Conservation (phyloP, 2,329 filamentous ascomycete genomes). For the Fusarium subtropicale region DNA sequence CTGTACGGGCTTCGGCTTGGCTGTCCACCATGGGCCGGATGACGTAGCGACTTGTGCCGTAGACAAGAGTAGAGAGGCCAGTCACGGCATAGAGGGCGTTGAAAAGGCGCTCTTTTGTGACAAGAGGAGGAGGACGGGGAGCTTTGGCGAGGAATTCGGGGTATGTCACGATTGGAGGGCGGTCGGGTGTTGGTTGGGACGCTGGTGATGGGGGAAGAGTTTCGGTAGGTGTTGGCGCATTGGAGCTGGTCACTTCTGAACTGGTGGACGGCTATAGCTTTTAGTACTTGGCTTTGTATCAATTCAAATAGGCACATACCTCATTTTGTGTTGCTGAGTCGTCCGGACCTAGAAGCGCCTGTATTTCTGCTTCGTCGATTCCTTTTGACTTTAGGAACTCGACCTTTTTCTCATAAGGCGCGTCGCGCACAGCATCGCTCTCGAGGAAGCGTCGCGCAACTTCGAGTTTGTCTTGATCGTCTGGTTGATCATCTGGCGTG, state of each 20-base stretch:
- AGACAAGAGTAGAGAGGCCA: slow-evolving; percentile 71
- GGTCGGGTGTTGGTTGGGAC: slow-evolving; percentile 54
- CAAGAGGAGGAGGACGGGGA: slow-evolving; percentile 67
- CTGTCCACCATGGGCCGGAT: slow-evolving; percentile 70
- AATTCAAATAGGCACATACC: slow-evolving; percentile 19
- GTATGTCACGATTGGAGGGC: slow-evolving; percentile 74
- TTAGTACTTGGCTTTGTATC: neutral
- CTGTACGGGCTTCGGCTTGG: slow-evolving; percentile 63
- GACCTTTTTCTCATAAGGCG: slow-evolving; percentile 77
- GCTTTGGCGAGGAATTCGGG: slow-evolving; percentile 74
- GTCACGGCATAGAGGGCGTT: slow-evolving; percentile 69
- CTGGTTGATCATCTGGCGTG: slow-evolving; percentile 16
- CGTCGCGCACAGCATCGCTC: slow-evolving; percentile 76
- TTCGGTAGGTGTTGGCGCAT: slow-evolving; percentile 32
- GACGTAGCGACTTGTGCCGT: slow-evolving; percentile 77
- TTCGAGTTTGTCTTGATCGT: slow-evolving; percentile 56
- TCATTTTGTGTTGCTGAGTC: slow-evolving; percentile 23
- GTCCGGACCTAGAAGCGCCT: slow-evolving; percentile 66
- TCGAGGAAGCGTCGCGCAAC: slow-evolving; percentile 81
- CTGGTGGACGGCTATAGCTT: neutral
- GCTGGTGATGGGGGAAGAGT: slow-evolving; percentile 44
- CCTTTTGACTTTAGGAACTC: slow-evolving; percentile 84
- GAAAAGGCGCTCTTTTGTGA: slow-evolving; percentile 69
- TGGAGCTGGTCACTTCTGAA: slow-evolving; percentile 21
- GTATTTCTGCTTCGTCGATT: slow-evolving; percentile 73